phyloP scores from a whole-genome alignment of 352 stramenopile species.

The Pythium graminicola region DNA sequence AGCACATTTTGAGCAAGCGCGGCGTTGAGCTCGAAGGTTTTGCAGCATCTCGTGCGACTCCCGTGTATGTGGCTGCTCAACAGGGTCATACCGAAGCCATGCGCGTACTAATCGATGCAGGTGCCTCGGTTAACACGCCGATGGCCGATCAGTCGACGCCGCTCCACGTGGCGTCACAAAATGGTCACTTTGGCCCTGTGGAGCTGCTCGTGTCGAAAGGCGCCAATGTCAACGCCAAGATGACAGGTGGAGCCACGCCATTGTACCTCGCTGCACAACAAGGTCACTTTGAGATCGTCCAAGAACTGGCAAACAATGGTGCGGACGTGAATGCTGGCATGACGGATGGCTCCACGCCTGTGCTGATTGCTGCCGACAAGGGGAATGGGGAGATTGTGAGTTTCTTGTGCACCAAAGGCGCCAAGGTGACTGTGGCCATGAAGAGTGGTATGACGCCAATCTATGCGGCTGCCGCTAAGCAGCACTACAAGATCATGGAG shows the following conservation, averaged over 20 bases:
- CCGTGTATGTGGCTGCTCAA: constrained; percentile 58
- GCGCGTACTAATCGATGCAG: constrained; percentile 10
- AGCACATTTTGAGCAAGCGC: constrained; percentile 11
- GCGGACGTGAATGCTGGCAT: constrained; percentile 42
- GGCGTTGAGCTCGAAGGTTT: constrained; percentile 20
- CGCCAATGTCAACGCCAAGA: constrained; percentile 34
- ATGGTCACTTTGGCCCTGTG: constrained; percentile 54
- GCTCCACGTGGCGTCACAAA: constrained; percentile 73
- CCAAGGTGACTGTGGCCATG: constrained; percentile 52
- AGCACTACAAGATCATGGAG: constrained; percentile 21
- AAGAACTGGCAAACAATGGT: constrained; percentile 6
- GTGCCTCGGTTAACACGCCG: constrained; percentile 27
- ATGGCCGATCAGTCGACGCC: constrained; percentile 75
- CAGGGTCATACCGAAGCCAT: constrained; percentile 33
- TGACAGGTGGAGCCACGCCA: constrained; percentile 47
- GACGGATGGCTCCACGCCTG: constrained; percentile 63
- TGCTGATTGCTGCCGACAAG: constrained; percentile 80
- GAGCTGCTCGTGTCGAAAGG: constrained; percentile 47
- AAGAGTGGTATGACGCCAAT: constrained; percentile 66
- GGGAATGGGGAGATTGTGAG: constrained; percentile 48
- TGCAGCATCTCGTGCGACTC: constrained; percentile 30
- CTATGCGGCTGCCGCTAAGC: constrained; percentile 74
- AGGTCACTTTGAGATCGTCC: constrained; percentile 28
- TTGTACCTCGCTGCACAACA: constrained; percentile 79
- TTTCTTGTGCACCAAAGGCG: constrained; percentile 42